Evolutionary conservation across 2,329 filamentous ascomycete genomes (phyloP).

Genomic region (Blastomyces gilchristii): DNA sequence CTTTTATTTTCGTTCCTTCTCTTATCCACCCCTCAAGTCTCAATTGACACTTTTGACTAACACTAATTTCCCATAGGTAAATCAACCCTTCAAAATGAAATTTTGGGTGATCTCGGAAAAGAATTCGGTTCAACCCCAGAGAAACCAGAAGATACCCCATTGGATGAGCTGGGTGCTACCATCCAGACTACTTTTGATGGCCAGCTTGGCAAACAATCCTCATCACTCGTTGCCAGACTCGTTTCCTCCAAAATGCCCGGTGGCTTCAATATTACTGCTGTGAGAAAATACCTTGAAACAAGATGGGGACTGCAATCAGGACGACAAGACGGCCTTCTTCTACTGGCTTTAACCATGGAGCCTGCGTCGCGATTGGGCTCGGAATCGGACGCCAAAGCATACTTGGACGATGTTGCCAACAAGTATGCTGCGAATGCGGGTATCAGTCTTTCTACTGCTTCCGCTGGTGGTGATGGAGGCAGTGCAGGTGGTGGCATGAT

Average conservation of each 20-base stretch:
- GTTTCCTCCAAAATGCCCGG: slow-evolving; percentile 99
- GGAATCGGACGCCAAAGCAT: slow-evolving; percentile 83
- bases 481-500: slow-evolving; percentile 79
- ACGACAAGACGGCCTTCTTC: slow-evolving; percentile 79
- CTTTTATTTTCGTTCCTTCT: neutral
- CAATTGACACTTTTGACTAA: neutral
- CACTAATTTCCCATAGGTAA: slow-evolving; percentile 54
- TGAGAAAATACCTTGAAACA: slow-evolving; percentile 89
- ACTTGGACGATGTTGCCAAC: slow-evolving; percentile 76
- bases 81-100: slow-evolving; percentile 97
- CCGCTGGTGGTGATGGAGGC: slow-evolving; percentile 60
- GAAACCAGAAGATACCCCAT: slow-evolving; percentile 92
- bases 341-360: slow-evolving; percentile 87
- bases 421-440: slow-evolving; percentile 81
- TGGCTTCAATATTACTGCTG: slow-evolving; percentile 95
- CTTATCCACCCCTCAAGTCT: neutral
- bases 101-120: slow-evolving; percentile 92
- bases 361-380: slow-evolving; percentile 78
- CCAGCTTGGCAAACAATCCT: slow-evolving; percentile 92
- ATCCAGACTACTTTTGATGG: slow-evolving; percentile 99
- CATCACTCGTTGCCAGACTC: slow-evolving; percentile 81
- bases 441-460: slow-evolving; percentile 66
- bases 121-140: slow-evolving; percentile 97
- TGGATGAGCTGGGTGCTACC: slow-evolving; percentile 86
- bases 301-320: slow-evolving; percentile 82